Percentiles rank a stretch among this genome's conserved stretches.
Evolutionary conservation across 768 basidiomycete genomes (phyloP).

Genomic region (Boletus pseudopeckii): DNA sequence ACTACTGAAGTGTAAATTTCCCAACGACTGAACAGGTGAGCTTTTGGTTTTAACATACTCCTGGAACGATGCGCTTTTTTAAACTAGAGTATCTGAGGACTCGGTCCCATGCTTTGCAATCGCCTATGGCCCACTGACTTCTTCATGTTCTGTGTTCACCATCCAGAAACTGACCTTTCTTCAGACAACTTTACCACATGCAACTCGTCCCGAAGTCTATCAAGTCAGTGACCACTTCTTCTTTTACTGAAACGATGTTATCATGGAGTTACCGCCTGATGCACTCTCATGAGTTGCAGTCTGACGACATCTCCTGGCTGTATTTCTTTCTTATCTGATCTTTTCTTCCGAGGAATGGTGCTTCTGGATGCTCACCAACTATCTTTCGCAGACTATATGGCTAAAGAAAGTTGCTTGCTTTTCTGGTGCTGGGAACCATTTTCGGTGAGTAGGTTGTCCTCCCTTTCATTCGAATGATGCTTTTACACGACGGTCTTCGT

Average conservation of each 20-base stretch:
- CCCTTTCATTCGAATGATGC: background rate
- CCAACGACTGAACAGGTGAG: background rate
- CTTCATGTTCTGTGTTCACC: background rate
- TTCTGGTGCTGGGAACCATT: too few species aligned
- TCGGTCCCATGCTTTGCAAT: background rate
- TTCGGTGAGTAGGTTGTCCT: background rate
- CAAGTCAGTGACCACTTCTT: background rate
- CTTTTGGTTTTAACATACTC: background rate
- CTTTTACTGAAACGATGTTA: conserved; percentile 10
- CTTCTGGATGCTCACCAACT: background rate
- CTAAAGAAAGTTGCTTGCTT: background rate
- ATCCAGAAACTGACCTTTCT: background rate
- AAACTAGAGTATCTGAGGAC: conserved; percentile 13
- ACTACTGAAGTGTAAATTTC: background rate
- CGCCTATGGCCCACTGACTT: background rate
- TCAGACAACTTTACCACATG: background rate
- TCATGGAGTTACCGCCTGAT: conserved; percentile 17
- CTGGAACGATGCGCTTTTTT: background rate
- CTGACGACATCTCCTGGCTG: conserved; percentile 15
- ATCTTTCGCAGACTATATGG: background rate
- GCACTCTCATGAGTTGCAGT: conserved; percentile 1
- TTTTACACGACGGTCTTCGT: conserved; percentile 63
- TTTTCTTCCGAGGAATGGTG: too few species aligned
- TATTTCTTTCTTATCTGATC: conserved; percentile 14
- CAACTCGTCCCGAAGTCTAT: background rate